Base-by-base conservation (phyloP, 2,329 filamentous ascomycete species). In the Macrophomina pseudophaseolina region DNA sequence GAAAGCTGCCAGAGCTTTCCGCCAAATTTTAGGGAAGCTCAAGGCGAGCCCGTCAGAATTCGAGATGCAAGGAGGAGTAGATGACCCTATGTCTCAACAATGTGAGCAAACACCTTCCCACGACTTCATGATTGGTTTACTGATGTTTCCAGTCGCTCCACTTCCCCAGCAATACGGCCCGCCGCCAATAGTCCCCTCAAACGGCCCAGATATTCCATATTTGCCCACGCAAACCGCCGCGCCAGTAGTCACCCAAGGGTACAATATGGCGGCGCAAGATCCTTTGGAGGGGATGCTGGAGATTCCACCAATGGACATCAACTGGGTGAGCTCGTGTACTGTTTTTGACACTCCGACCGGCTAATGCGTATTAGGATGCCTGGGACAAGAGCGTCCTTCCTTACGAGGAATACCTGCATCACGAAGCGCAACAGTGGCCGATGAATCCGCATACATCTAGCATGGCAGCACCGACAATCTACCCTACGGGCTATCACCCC, bases 281-380 rank as follows among this genome's bases (percentile, higher is more conserved):
- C 56, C 54, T 38, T 40, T 66, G 11, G 65, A 48, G 28, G 48
- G 46, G 35, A 66, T 66, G 65, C 54, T 66, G 9, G 65, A 62
- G 23, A 66, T 66, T 46, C 65, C 65, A n/a, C 63, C 63, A n/a
- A 23, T 66, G 12, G 56, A 66, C 28, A 66, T 66, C 38, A 66
- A 66, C 40, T 66, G 65, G 65, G 65, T 66, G 32, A 51, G 64
- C 38, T 12, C 35, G 23, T 23, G 5, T 12, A 23, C 16, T 42
- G n/a, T 16, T 9, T 28, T n/a, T 33, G 5, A 23, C 2, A 16
- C 11, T 16, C 7, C 14, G 1, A 14, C 14, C 16, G 4, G 14
- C 42, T 48, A 16, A 54, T 28, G 38, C 11, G n/a, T 7, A 35
- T 16, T 33, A 62, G 65, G 65, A 66, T 42, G 30, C 48, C 1